Conservation (phyloP, 371 early-diverging fungal genomes). For the Gilbertella persicaria region DNA sequence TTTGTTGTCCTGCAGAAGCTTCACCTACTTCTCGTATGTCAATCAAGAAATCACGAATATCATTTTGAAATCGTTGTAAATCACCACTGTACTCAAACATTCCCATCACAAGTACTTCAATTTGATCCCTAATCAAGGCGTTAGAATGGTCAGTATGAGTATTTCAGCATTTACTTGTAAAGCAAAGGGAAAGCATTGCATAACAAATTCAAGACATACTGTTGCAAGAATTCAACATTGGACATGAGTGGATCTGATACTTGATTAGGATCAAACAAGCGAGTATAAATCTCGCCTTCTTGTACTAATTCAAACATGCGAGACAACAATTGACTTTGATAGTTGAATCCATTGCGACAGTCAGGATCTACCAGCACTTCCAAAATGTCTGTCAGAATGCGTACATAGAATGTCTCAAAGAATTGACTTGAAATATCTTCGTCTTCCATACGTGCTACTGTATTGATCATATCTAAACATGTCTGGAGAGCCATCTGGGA, state of each 20-base stretch:
- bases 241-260: conserved; percentile 74
- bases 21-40: conserved; percentile 37
- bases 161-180: conserved; percentile 54
- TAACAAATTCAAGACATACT: conserved; percentile 76
- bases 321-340: conserved; percentile 85
- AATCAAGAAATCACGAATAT: conserved; percentile 93
- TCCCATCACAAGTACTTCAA: conserved; percentile 82
- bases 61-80: conserved; percentile 76
- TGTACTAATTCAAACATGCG: conserved; percentile 85
- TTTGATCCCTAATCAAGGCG: conserved; percentile 63
- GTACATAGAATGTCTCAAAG: conserved; percentile 82
- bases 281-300: conserved; percentile 79
- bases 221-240: conserved; percentile 76
- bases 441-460: conserved; percentile 63
- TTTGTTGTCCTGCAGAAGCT: conserved; percentile 13
- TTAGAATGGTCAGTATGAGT: not conserved
- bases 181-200: conserved; percentile 86
- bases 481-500: conserved; percentile 85
- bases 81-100: conserved; percentile 83
- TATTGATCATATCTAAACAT: conserved; percentile 74
- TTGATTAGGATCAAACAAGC: conserved; percentile 71
- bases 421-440: conserved; percentile 77
- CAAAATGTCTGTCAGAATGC: conserved; percentile 84
- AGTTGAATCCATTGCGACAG: conserved; percentile 92
- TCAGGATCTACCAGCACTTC: conserved; percentile 90